Evolutionary conservation across 208 protist genomes (phyloP).

Genomic region (Acanthamoeba rhysodes): DNA sequence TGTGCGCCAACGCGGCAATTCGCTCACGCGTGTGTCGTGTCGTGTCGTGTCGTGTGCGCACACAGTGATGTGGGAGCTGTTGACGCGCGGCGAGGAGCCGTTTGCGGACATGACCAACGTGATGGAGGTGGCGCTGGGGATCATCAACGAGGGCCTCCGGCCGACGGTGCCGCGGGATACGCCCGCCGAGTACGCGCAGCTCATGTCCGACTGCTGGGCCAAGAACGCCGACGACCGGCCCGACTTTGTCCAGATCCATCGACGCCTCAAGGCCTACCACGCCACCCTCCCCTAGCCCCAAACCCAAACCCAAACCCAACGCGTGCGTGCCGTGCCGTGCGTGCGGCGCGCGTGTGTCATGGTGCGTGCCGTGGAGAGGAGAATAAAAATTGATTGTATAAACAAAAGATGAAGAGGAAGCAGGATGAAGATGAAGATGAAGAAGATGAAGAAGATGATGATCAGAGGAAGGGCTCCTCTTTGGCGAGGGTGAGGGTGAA

Average conservation of each 20-base stretch:
- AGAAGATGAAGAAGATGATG: too few species aligned
- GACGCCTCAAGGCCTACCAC: slow-evolving; percentile 28
- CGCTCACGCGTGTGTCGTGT: not conserved
- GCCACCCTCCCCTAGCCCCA: slow-evolving; percentile 14
- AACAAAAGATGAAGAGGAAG: too few species aligned
- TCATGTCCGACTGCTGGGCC: slow-evolving; percentile 69
- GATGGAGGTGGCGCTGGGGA: slow-evolving; percentile 64
- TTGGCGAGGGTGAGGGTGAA: not conserved
- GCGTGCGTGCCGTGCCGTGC: too few species aligned
- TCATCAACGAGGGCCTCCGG: slow-evolving; percentile 61
- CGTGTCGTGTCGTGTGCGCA: not conserved
- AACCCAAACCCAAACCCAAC: too few species aligned
- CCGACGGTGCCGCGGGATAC: not conserved
- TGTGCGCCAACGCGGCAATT: too few species aligned
- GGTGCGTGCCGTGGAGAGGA: too few species aligned
- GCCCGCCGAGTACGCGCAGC: not conserved
- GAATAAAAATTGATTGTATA: too few species aligned
- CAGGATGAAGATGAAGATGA: too few species aligned
- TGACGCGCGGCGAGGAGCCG: slow-evolving; percentile 72
- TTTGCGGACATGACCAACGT: slow-evolving; percentile 54
- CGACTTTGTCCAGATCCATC: slow-evolving; percentile 45
- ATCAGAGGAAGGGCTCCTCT: not conserved
- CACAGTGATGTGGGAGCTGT: slow-evolving; percentile 69
- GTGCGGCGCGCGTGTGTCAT: too few species aligned
- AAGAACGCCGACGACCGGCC: slow-evolving; percentile 62